phyloP scores from a whole-genome alignment of 208 protist species.

The Phytomonas sp. region DNA sequence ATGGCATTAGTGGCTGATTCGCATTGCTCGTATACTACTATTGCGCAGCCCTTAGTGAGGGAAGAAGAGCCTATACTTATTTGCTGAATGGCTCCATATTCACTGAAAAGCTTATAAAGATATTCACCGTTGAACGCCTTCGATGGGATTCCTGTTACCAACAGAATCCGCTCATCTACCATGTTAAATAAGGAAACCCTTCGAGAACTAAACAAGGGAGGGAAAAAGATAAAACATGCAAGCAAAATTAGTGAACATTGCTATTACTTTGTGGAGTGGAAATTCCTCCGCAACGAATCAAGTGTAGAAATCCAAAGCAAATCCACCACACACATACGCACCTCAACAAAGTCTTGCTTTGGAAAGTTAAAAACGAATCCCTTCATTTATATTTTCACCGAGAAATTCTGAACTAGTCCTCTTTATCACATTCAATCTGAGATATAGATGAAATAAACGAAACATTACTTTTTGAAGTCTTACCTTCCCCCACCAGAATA shows the following conservation, averaged over 20 bases:
- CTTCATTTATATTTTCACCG: not conserved
- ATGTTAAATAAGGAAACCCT: constrained; percentile 19
- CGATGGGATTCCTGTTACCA: constrained; percentile 74
- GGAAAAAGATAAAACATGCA: constrained; percentile 16
- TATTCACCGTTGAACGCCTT: constrained; percentile 63
- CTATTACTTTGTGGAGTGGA: constrained; percentile 3
- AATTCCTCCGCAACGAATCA: constrained; percentile 4
- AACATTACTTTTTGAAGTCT: constrained; percentile 26
- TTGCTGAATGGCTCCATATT: constrained; percentile 77
- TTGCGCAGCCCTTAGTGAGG: constrained; percentile 70
- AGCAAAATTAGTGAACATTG: not conserved
- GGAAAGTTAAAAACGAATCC: constrained; percentile 6
- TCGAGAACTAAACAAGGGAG: not conserved
- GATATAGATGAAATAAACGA: constrained; percentile 1
- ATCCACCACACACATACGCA: constrained; percentile 6
- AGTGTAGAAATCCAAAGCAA: not conserved
- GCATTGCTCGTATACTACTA: constrained; percentile 84
- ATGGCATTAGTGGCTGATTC: constrained; percentile 63
- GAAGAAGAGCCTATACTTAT: constrained; percentile 53
- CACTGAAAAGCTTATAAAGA: constrained; percentile 78
- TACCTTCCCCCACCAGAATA: constrained; percentile 32
- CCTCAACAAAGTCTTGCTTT: not conserved
- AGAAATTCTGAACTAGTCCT: not conserved
- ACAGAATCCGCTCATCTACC: constrained; percentile 77
- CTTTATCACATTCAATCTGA: not conserved